Evolutionary conservation across 108 stramenopile genomes (phyloP).

Genomic region (Stephanodiscus triporus): DNA sequence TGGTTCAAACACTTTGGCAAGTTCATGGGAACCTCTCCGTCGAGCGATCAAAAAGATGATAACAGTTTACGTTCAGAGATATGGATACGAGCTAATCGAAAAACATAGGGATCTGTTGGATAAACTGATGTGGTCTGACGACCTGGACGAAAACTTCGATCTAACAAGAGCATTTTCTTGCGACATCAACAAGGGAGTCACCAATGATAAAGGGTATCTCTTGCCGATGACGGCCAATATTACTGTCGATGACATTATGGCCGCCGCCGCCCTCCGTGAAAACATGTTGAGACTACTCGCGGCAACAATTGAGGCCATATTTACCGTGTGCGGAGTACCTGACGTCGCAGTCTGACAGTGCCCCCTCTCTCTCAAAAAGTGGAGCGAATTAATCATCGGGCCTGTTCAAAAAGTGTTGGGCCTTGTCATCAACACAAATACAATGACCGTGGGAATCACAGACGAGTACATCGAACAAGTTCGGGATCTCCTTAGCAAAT

Average conservation of each 20-base stretch:
- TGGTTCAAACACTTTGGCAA: not conserved
- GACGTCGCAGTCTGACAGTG: conserved; percentile 5
- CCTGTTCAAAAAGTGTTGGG: not conserved
- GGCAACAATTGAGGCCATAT: conserved; percentile 1
- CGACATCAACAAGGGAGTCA: too few relatives aligned
- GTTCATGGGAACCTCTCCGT: conserved; percentile 4
- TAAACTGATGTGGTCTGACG: too few relatives aligned
- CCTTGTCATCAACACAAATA: not conserved
- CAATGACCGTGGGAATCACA: conserved; percentile 1
- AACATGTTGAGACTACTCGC: not conserved
- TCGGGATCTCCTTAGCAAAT: not conserved
- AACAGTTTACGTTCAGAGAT: too few relatives aligned
- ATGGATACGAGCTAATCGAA: too few relatives aligned
- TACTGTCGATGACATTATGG: conserved; percentile 12
- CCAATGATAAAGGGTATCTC: too few relatives aligned
- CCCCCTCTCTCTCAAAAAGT: conserved; percentile 7
- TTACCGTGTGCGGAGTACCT: not conserved
- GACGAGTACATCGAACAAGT: not conserved
- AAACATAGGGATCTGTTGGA: too few relatives aligned
- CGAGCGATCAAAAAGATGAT: not conserved
- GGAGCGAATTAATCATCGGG: not conserved
- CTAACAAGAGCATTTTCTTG: too few relatives aligned
- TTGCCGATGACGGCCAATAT: not conserved
- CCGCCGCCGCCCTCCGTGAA: not conserved
- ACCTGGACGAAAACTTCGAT: too few relatives aligned